A percentile compares a stretch with the other conserved stretches of the same genome.
Conservation (phyloP, 2,329 filamentous ascomycete species). For the Hirsutella thompsonii region DNA sequence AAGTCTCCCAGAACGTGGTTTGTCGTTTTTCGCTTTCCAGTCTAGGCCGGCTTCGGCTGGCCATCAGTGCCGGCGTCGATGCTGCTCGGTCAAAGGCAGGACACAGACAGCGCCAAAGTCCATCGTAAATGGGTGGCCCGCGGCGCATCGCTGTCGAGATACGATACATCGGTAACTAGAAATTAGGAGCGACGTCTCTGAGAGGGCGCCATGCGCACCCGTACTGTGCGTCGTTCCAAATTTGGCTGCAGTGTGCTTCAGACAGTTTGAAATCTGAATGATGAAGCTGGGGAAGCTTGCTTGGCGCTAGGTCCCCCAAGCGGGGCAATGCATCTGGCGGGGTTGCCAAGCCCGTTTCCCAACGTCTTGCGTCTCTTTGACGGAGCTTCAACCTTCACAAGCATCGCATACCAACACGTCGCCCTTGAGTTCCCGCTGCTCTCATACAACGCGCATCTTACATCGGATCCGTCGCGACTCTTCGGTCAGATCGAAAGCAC, state of each 20-base stretch:
- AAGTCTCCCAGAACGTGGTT: too few relatives aligned
- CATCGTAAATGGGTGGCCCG: slow-evolving; percentile 31
- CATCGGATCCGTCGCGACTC: slow-evolving; percentile 9
- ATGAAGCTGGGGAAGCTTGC: background rate
- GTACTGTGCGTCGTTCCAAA: too few relatives aligned
- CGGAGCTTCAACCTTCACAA: too few relatives aligned
- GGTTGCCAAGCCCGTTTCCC: slow-evolving; percentile 4
- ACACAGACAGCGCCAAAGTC: slow-evolving; percentile 52
- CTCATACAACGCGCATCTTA: too few relatives aligned
- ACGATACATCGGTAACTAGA: background rate
- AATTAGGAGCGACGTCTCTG: background rate
- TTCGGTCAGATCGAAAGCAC: too few relatives aligned
- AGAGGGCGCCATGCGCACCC: too few relatives aligned
- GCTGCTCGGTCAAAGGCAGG: slow-evolving; percentile 34
- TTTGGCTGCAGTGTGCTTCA: too few relatives aligned
- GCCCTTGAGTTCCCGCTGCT: too few relatives aligned
- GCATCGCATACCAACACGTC: too few relatives aligned
- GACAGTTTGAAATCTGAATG: too few relatives aligned
- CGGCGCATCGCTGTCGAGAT: slow-evolving; percentile 14
- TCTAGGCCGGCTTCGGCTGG: slow-evolving; percentile 3
- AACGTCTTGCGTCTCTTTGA: too few relatives aligned
- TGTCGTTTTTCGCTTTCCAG: too few relatives aligned
- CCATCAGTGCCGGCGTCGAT: slow-evolving; percentile 19
- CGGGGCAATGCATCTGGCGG: slow-evolving; percentile 17
- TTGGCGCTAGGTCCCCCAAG: slow-evolving; percentile 1